Conservation (phyloP, 176 grass and related monocot species). For the Themeda triandra region DNA sequence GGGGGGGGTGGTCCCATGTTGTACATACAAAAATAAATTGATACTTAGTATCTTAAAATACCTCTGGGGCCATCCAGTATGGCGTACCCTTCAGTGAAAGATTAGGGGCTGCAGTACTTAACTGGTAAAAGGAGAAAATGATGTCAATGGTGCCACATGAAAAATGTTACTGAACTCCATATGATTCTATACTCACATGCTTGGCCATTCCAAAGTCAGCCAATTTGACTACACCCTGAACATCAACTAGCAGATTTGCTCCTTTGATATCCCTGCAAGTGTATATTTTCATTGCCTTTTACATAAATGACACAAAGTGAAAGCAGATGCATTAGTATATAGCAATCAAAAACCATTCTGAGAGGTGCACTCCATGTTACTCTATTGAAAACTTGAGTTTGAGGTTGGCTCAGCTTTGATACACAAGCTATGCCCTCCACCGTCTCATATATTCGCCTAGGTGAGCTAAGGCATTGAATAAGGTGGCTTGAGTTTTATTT, state of each 20-base stretch:
- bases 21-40: neutral
- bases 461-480: neutral
- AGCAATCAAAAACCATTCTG: slow-evolving; percentile 1
- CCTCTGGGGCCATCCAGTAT: slow-evolving; percentile 99
- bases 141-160: slow-evolving; percentile 26
- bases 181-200: slow-evolving; percentile 54
- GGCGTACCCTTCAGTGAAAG: slow-evolving; percentile 93
- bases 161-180: slow-evolving; percentile 13
- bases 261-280: slow-evolving; percentile 95
- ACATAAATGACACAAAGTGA: neutral
- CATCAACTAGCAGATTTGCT: slow-evolving; percentile 92
- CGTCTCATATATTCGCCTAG: neutral
- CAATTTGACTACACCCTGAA: slow-evolving; percentile 78
- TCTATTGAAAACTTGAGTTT: neutral
- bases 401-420: neutral
- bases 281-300: slow-evolving; percentile 11
- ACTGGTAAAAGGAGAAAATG: slow-evolving; percentile 42
- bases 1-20: neutral
- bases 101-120: slow-evolving; percentile 68
- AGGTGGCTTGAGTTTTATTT: neutral
- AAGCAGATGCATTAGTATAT: neutral
- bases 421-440: neutral
- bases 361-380: neutral
- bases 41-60: slow-evolving; percentile 27
- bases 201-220: slow-evolving; percentile 99